Percentiles rank a stretch among this genome's conserved stretches.
These are phyloP conservation scores for Microcos paniculata DNA, from an alignment of 345 rosid species.

Conservation along the genomic window DNA sequence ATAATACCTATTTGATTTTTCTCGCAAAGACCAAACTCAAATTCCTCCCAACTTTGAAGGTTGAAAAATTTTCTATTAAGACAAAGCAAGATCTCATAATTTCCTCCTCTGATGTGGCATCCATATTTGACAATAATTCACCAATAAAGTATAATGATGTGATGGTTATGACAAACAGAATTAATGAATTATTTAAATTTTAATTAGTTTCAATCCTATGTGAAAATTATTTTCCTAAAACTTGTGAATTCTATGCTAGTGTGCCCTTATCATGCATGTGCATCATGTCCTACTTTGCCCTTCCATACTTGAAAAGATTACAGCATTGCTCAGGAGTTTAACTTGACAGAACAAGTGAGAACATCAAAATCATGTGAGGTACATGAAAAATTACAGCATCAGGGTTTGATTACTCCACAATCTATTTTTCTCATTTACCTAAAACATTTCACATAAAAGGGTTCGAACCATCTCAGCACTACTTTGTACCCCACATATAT, in stretches of 20 bases:
- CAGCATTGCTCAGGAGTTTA: background rate
- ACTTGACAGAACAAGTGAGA: background rate
- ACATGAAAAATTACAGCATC: background rate
- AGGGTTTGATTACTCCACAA: background rate
- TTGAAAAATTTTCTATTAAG: background rate
- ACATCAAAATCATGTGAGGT: background rate
- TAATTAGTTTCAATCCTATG: background rate
- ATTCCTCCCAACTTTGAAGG: background rate
- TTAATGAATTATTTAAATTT: background rate
- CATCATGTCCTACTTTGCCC: background rate
- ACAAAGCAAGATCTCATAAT: background rate
- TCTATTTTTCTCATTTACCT: background rate
- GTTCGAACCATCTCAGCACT: background rate
- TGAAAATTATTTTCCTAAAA: background rate
- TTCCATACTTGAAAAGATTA: background rate
- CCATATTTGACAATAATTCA: conserved; percentile 4
- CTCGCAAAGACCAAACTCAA: background rate
- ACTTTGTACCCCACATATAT: background rate
- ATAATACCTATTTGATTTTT: background rate
- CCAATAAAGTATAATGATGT: background rate
- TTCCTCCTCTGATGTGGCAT: background rate
- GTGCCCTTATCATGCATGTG: background rate
- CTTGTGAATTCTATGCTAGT: background rate
- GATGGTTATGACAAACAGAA: background rate
- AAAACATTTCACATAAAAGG: background rate